Percentiles rank a stretch among this genome's conserved stretches.
These are phyloP conservation scores for Cytidiella melzeri DNA, from an alignment of 768 basidiomycete genomes.

Conservation along the genomic window DNA sequence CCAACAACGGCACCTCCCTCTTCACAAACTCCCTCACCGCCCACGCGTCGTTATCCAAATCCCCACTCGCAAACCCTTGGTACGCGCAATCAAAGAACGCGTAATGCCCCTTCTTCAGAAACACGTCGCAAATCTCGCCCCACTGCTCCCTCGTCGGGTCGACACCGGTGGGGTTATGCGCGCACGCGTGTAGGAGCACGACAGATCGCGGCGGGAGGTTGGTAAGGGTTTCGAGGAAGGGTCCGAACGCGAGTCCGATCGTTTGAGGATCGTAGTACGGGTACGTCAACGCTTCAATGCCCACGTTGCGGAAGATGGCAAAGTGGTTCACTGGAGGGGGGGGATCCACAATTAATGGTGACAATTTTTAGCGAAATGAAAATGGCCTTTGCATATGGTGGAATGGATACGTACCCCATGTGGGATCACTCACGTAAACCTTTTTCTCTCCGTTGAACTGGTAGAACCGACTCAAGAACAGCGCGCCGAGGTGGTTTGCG, in stretches of 20 bases:
- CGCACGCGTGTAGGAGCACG: constrained; percentile 89
- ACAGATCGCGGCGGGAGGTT: constrained; percentile 71
- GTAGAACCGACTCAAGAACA: constrained; percentile 85
- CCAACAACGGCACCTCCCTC: constrained; percentile 64
- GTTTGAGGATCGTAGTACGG: constrained; percentile 93
- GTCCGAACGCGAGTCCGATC: constrained; percentile 76
- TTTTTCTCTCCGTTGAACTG: constrained; percentile 51
- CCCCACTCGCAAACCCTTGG: constrained; percentile 94
- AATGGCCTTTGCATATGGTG: neutral
- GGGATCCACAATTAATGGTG: neutral
- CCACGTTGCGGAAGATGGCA: constrained; percentile 87
- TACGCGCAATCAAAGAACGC: constrained; percentile 96
- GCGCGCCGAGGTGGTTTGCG: constrained; percentile 87
- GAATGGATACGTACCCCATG: constrained; percentile 68
- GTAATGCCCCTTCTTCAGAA: constrained; percentile 71
- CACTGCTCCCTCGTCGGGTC: constrained; percentile 90
- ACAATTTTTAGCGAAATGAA: too few species aligned
- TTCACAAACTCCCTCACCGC: constrained; percentile 85
- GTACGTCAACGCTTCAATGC: constrained; percentile 80
- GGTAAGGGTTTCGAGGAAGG: constrained; percentile 55
- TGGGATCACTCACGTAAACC: constrained; percentile 86
- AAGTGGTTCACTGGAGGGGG: constrained; percentile 73
- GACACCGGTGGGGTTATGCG: constrained; percentile 96
- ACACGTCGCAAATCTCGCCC: constrained; percentile 65
- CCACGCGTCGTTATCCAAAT: constrained; percentile 86